Percentiles rank a stretch among this genome's conserved stretches.
These are phyloP conservation scores for Chlamydomonas sphaeroides DNA, from an alignment of 139 green algal species.

Conservation along the genomic window DNA sequence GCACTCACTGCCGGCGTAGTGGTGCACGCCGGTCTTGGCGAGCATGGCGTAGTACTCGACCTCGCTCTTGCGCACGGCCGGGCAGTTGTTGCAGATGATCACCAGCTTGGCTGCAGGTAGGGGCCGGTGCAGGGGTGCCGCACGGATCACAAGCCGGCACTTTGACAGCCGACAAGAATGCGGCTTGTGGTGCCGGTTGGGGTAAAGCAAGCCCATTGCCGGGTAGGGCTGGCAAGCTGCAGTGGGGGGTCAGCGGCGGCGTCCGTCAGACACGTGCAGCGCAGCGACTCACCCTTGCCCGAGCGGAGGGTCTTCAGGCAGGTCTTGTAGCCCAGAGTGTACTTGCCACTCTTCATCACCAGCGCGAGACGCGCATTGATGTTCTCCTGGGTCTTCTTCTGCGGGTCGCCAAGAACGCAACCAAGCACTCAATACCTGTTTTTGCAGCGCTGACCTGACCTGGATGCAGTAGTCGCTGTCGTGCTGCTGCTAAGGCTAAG, in stretches of 20 bases:
- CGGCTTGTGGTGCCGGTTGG: too few relatives aligned
- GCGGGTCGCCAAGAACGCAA: conserved; percentile 33
- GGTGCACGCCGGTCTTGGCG: conserved; percentile 97
- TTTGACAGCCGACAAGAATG: too few relatives aligned
- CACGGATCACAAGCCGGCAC: too few relatives aligned
- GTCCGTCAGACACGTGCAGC: too few relatives aligned
- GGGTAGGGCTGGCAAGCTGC: too few relatives aligned
- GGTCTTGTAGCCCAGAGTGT: conserved; percentile 99
- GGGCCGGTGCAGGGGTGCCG: neutral
- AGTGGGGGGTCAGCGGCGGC: too few relatives aligned
- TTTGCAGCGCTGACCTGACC: too few relatives aligned
- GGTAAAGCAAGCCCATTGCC: too few relatives aligned
- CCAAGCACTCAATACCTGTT: neutral
- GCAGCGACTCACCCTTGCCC: conserved; percentile 85
- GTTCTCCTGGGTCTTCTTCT: conserved; percentile 95
- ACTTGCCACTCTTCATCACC: conserved; percentile 99
- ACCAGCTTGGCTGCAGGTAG: conserved; percentile 94
- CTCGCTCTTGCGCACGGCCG: conserved; percentile 94
- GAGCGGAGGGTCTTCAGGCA: conserved; percentile 95
- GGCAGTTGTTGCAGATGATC: conserved; percentile 98
- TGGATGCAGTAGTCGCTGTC: too few relatives aligned
- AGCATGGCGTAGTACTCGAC: conserved; percentile 99
- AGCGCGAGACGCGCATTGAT: conserved; percentile 97
- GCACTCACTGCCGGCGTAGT: conserved; percentile 94
- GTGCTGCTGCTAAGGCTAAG: neutral